These are phyloP conservation scores for Sclerotinia nivalis DNA, from an alignment of 2,329 filamentous ascomycete genomes.

Conservation along the genomic window DNA sequence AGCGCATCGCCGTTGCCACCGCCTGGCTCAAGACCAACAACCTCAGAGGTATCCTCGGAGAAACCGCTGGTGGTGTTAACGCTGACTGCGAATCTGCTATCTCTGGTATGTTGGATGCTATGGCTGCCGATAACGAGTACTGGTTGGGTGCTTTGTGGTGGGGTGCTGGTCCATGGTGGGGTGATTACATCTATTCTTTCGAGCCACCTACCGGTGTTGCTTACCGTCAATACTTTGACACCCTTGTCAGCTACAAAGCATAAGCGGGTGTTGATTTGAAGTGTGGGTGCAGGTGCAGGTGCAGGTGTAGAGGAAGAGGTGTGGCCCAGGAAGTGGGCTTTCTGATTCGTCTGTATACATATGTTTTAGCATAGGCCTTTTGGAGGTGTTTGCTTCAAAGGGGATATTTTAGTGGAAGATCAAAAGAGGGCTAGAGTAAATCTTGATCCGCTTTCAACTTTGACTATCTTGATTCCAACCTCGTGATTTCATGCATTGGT, in stretches of 20 bases:
- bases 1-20: slow-evolving; percentile 53
- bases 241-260: slow-evolving; percentile 13
- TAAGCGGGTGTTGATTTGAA: not conserved
- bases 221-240: slow-evolving; percentile 25
- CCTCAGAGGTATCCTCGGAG: slow-evolving; percentile 55
- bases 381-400: not conserved
- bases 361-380: not conserved
- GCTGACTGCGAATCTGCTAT: slow-evolving; percentile 51
- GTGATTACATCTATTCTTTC: slow-evolving; percentile 50
- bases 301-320: not conserved
- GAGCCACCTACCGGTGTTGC: slow-evolving; percentile 51
- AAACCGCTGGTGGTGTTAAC: slow-evolving; percentile 56
- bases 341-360: slow-evolving; percentile 22
- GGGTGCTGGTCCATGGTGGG: slow-evolving; percentile 57
- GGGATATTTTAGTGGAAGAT: not conserved
- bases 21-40: slow-evolving; percentile 55
- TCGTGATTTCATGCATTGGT: not conserved
- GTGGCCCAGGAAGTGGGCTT: not conserved
- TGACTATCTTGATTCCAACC: not conserved
- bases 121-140: slow-evolving; percentile 52
- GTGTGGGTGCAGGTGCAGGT: not conserved
- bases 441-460: not conserved
- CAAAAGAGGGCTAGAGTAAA: not conserved
- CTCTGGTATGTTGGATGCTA: slow-evolving; percentile 50
- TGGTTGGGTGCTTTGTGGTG: slow-evolving; percentile 56